These are phyloP conservation scores for Nakataea oryzae DNA, from an alignment of 2,329 filamentous ascomycete genomes.

Conservation along the genomic window DNA sequence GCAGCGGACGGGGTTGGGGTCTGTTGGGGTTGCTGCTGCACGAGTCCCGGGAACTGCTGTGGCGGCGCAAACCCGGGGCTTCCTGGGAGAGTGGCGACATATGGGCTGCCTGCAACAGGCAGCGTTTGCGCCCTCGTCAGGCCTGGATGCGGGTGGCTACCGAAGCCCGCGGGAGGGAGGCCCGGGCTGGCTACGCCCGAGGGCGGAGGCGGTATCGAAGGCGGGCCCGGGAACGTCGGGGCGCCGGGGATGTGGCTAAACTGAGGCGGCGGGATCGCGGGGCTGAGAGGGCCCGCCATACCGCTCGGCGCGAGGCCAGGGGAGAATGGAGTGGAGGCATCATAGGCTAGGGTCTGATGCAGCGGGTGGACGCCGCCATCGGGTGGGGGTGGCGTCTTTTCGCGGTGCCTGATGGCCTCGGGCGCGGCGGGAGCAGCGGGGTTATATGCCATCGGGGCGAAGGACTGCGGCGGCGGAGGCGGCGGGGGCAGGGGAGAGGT, in stretches of 20 bases:
- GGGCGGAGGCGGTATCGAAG: conserved; percentile 18
- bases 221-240: conserved; percentile 27
- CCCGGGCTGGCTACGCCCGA: conserved; percentile 25
- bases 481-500: conserved; percentile 20
- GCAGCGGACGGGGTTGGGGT: conserved; percentile 19
- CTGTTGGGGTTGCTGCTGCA: conserved; percentile 8
- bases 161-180: conserved; percentile 31
- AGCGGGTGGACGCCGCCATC: conserved; percentile 52
- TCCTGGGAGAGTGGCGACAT: conserved; percentile 31
- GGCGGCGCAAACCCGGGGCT: conserved; percentile 32
- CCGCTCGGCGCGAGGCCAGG: conserved; percentile 37
- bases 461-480: conserved; percentile 26
- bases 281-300: conserved; percentile 31
- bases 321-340: conserved; percentile 41
- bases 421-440: conserved; percentile 68
- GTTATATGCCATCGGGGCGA: conserved; percentile 64
- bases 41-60: conserved; percentile 15
- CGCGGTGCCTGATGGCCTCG: conserved; percentile 59
- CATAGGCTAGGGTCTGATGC: conserved; percentile 44
- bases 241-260: conserved; percentile 26
- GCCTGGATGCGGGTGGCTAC: conserved; percentile 21
- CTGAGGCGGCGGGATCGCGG: conserved; percentile 22
- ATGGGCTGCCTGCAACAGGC: conserved; percentile 33
- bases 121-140: conserved; percentile 38
- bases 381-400: conserved; percentile 70